phyloP scores from a whole-genome alignment of 2,329 filamentous ascomycete genomes.

The Penicillium sp. region DNA sequence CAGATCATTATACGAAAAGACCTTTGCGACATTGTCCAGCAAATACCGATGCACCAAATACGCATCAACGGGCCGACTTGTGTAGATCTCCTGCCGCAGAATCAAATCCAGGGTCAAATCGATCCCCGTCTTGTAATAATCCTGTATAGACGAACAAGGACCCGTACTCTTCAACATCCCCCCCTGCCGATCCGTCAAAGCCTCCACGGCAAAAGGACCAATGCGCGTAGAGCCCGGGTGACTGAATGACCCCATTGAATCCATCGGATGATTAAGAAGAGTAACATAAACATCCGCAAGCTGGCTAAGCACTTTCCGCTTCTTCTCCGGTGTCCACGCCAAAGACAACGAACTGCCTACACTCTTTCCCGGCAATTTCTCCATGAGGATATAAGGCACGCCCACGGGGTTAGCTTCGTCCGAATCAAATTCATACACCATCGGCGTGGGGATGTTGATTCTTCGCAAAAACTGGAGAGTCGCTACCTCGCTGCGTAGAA shows the following conservation, averaged over 20 bases:
- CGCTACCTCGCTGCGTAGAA: slow-evolving; percentile 44
- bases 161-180: neutral
- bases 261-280: slow-evolving; percentile 39
- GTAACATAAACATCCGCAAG: slow-evolving; percentile 44
- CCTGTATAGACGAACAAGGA: neutral
- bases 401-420: slow-evolving; percentile 38
- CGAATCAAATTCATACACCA: slow-evolving; percentile 40
- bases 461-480: slow-evolving; percentile 43
- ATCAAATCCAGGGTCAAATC: neutral
- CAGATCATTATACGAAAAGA: neutral
- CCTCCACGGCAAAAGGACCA: neutral
- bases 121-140: neutral
- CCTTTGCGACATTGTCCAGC: neutral
- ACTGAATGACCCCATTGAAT: slow-evolving; percentile 33
- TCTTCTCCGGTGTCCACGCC: slow-evolving; percentile 29
- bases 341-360: slow-evolving; percentile 37
- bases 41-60: slow-evolving; percentile 1
- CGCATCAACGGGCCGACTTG: neutral
- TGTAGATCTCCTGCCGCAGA: neutral
- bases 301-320: slow-evolving; percentile 38
- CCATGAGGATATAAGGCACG: slow-evolving; percentile 45
- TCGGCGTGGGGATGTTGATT: slow-evolving; percentile 39
- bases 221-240: neutral
- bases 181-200: neutral
- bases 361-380: slow-evolving; percentile 43